A percentile compares a stretch with the other conserved stretches of the same genome.
These are phyloP conservation scores for Catharanthus roseus DNA, from an alignment of 257 asterid species.

Conservation along the genomic window DNA sequence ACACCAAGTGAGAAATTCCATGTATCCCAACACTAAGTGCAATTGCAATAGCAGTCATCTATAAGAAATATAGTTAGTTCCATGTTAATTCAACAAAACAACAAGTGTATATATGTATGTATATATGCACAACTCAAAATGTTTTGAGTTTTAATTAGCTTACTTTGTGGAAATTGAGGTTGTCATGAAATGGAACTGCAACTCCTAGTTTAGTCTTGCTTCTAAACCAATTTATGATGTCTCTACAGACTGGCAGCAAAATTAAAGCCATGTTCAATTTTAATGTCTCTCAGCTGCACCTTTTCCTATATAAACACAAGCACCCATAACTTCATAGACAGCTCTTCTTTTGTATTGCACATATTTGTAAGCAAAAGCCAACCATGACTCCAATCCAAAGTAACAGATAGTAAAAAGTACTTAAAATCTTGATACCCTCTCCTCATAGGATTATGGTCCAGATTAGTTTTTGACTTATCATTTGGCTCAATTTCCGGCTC, in stretches of 20 bases:
- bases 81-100: too few relatives aligned
- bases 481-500: constrained; percentile 67
- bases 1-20: constrained; percentile 54
- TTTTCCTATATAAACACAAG: constrained; percentile 80
- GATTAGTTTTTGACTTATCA: constrained; percentile 83
- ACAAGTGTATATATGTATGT: too few relatives aligned
- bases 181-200: constrained; percentile 78
- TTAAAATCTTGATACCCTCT: constrained; percentile 45
- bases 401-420: constrained; percentile 54
- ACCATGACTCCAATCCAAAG: constrained; percentile 88
- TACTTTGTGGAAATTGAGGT: constrained; percentile 77
- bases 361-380: constrained; percentile 68
- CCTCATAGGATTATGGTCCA: constrained; percentile 32
- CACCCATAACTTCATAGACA: constrained; percentile 63
- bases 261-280: constrained; percentile 96
- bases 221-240: constrained; percentile 89
- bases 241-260: too few relatives aligned
- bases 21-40: constrained; percentile 69
- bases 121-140: neutral
- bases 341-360: constrained; percentile 48
- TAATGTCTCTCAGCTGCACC: constrained; percentile 94
- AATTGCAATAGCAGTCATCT: too few relatives aligned
- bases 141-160: constrained; percentile 1
- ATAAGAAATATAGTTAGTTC: too few relatives aligned
- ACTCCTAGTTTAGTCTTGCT: constrained; percentile 60